phyloP scores from a whole-genome alignment of 768 basidiomycete species.

The Trametes maxima region DNA sequence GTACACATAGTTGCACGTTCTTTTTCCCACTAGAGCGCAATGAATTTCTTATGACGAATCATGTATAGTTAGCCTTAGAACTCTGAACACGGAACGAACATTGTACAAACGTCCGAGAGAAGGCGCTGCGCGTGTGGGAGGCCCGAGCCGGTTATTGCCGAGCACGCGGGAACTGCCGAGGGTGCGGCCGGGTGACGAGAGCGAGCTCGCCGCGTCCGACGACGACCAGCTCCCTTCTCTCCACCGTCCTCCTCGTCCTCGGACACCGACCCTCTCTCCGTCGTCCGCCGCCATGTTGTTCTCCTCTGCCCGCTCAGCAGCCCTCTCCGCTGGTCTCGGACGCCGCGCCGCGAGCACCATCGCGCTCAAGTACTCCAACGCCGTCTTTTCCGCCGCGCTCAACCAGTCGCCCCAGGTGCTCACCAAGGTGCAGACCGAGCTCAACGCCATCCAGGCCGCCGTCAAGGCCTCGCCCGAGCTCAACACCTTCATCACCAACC shows the following conservation, averaged over 20 bases:
- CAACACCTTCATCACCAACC: slow-evolving; percentile 79
- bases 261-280: neutral
- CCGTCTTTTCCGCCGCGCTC: slow-evolving; percentile 79
- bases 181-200: slow-evolving; percentile 15
- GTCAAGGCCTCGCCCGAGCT: slow-evolving; percentile 69
- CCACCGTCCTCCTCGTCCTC: slow-evolving; percentile 22
- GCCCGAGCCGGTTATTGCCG: neutral
- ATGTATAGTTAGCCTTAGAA: neutral
- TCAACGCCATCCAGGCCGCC: slow-evolving; percentile 67
- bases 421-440: slow-evolving; percentile 84
- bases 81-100: neutral
- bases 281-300: slow-evolving; percentile 53
- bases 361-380: slow-evolving; percentile 83
- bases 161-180: slow-evolving; percentile 12
- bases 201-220: slow-evolving; percentile 3
- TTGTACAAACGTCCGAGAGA: neutral
- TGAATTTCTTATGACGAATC: neutral
- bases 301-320: slow-evolving; percentile 50
- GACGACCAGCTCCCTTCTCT: slow-evolving; percentile 14
- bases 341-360: slow-evolving; percentile 77
- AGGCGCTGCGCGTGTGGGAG: neutral
- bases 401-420: slow-evolving; percentile 82
- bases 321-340: slow-evolving; percentile 51
- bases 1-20: slow-evolving; percentile 6
- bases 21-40: slow-evolving; percentile 2